phyloP scores from a whole-genome alignment of 805 yeast species.

The Wickerhamiella kurtzmanii region DNA sequence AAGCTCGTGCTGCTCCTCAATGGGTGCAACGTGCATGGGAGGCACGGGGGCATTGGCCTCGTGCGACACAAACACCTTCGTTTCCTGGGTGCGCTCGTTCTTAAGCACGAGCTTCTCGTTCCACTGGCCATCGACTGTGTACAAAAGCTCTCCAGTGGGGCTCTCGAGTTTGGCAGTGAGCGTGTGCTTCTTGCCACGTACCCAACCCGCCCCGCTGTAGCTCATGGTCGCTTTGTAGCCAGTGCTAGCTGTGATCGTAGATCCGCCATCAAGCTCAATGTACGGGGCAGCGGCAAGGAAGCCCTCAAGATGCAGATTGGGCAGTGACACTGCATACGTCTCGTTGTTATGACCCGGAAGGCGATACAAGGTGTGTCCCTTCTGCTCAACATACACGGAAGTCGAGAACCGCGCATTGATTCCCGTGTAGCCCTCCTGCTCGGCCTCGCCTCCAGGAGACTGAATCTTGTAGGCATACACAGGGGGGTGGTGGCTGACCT shows the following conservation, averaged over 20 bases:
- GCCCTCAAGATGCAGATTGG: conserved; percentile 92
- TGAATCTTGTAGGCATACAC: conserved; percentile 80
- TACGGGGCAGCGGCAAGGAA: conserved; percentile 81
- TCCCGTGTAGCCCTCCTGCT: conserved; percentile 84
- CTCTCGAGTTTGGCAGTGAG: conserved; percentile 68
- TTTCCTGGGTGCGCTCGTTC: conserved; percentile 37
- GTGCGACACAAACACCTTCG: conserved; percentile 23
- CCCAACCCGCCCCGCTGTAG: conserved; percentile 86
- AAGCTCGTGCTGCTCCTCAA: conserved; percentile 62
- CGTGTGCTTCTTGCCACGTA: conserved; percentile 85
- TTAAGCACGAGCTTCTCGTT: conserved; percentile 37
- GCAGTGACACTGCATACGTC: conserved; percentile 68
- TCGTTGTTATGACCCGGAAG: conserved; percentile 43
- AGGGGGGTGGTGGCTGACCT: conserved; percentile 96
- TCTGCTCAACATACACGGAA: conserved; percentile 76
- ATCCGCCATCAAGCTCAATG: conserved; percentile 82
- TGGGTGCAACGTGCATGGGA: conserved; percentile 60
- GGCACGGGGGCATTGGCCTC: conserved; percentile 29
- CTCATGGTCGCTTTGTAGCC: conserved; percentile 67
- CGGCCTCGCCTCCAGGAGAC: conserved; percentile 55
- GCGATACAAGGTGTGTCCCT: conserved; percentile 68
- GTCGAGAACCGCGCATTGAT: conserved; percentile 73
- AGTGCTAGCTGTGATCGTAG: conserved; percentile 68
- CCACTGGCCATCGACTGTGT: conserved; percentile 88
- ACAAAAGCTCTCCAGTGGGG: conserved; percentile 43